Percentiles rank a stretch among this genome's conserved stretches.
phyloP scores from a whole-genome alignment of 371 early-diverging fungal genomes.

The Mucor piriformis region DNA sequence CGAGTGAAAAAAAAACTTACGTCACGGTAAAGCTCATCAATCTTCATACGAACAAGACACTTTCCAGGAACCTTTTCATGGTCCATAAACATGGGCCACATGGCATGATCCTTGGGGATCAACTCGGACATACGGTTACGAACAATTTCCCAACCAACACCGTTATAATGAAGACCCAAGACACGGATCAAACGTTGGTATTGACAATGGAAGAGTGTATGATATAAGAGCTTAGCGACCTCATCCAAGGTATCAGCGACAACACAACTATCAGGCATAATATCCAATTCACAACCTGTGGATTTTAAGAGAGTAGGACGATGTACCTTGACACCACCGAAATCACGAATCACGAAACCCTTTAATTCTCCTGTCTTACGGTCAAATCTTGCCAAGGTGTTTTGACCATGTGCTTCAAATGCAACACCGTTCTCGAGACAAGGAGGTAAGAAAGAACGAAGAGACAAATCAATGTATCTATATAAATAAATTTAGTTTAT shows the following conservation, averaged over 20 bases:
- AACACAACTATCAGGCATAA: slow-evolving; percentile 62
- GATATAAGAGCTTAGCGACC: slow-evolving; percentile 66
- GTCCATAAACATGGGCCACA: slow-evolving; percentile 55
- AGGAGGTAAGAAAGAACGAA: slow-evolving; percentile 70
- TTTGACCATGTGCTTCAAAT: slow-evolving; percentile 78
- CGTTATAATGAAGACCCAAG: slow-evolving; percentile 64
- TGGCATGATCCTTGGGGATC: slow-evolving; percentile 50
- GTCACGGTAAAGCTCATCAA: slow-evolving; percentile 70
- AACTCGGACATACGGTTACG: slow-evolving; percentile 48
- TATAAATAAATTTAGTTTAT: neutral
- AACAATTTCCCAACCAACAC: slow-evolving; percentile 68
- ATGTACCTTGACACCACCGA: slow-evolving; percentile 75
- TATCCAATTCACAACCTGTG: slow-evolving; percentile 51
- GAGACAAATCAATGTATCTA: slow-evolving; percentile 50
- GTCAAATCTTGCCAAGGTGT: slow-evolving; percentile 66
- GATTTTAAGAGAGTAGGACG: slow-evolving; percentile 52
- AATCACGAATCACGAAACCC: slow-evolving; percentile 76
- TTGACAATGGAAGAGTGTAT: slow-evolving; percentile 71
- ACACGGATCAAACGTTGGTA: slow-evolving; percentile 73
- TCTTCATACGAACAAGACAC: slow-evolving; percentile 72
- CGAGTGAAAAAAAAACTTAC: slow-evolving; percentile 35
- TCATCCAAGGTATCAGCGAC: slow-evolving; percentile 61
- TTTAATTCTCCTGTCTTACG: slow-evolving; percentile 54
- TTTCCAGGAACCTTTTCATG: slow-evolving; percentile 54
- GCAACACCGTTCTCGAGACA: slow-evolving; percentile 69